Base-by-base conservation (phyloP, 1,139 yeast species). In the Spathaspora sp. region DNA sequence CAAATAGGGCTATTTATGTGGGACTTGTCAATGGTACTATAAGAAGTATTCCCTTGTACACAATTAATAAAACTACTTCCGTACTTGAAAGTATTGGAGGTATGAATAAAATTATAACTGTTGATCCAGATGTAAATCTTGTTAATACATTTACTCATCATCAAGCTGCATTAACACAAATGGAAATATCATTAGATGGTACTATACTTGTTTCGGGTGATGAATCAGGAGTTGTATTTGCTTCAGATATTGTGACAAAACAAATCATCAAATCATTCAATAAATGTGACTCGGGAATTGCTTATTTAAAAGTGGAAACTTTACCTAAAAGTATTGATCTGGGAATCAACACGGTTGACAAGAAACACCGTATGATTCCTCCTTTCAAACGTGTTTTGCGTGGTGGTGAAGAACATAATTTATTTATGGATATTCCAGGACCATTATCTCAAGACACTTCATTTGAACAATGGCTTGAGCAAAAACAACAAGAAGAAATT, bases 201-300 rank as follows among this genome's bases (percentile, higher is more conserved):
- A 82, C 91, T 18, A 64, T 71, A 39, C 58, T 93, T 8, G 69
- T 87, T 2, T 81, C 91, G 8, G 98, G 97, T 18, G 96, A 89
- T 60, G 65, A 74, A 0, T 60, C 61, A 16, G 98, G 98, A 1
- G 73, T 80, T 34, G 81, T 89, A 1, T 77, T 78, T 44, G 77
- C 85, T 0, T 77, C 87, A 57, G 97, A 91, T 61, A 73, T 86
- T 7, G 80, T 82, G 6, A 85, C 97, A 1, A 81, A 81, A 57
- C 98, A 93, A 67, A 83, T 87, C 17, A 70, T 84, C 23, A 82
- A 84, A 57, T 78, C 82, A 23, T 73, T 86, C 52, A 81, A 84
- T 46, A 80, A 82, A 20, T 71, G 84, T 44, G 62, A 72, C 64
- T 56, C 76, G 51, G 49, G 76, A 50, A 60, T 72, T 52, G 55